Evolutionary conservation across 257 asterid species (phyloP).

Genomic region (Jacaranda mimosifolia): DNA sequence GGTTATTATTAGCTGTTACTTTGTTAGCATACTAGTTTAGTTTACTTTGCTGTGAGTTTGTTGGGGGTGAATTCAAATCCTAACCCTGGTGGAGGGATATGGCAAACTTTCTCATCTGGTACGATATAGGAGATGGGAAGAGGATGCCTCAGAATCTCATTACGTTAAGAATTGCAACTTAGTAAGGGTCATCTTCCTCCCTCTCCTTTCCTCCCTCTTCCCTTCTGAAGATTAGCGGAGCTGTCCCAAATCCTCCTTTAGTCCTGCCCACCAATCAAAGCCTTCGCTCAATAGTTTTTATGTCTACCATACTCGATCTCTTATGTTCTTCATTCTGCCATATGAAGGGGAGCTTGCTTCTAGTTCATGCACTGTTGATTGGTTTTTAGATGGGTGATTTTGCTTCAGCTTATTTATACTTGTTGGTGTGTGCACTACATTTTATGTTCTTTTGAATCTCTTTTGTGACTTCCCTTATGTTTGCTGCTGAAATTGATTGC

Average conservation of each 20-base stretch:
- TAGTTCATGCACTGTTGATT: neutral
- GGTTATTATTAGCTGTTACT: no score
- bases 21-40: neutral
- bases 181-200: no score
- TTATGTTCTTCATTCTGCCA: conserved; percentile 17
- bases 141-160: no score
- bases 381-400: conserved; percentile 2
- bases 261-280: neutral
- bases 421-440: neutral
- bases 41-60: neutral
- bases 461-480: neutral
- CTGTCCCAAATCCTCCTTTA: no score
- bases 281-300: neutral
- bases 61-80: no score
- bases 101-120: no score
- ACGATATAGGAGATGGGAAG: no score
- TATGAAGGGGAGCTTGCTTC: conserved; percentile 3
- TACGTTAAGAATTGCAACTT: no score
- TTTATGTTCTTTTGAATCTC: neutral
- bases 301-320: conserved; percentile 2
- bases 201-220: no score
- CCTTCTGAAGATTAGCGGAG: no score
- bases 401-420: neutral
- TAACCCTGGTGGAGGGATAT: no score
- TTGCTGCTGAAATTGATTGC: conserved; percentile 18